These are phyloP conservation scores for Lojkania enalia DNA, from an alignment of 2,329 filamentous ascomycete species.

Conservation along the genomic window DNA sequence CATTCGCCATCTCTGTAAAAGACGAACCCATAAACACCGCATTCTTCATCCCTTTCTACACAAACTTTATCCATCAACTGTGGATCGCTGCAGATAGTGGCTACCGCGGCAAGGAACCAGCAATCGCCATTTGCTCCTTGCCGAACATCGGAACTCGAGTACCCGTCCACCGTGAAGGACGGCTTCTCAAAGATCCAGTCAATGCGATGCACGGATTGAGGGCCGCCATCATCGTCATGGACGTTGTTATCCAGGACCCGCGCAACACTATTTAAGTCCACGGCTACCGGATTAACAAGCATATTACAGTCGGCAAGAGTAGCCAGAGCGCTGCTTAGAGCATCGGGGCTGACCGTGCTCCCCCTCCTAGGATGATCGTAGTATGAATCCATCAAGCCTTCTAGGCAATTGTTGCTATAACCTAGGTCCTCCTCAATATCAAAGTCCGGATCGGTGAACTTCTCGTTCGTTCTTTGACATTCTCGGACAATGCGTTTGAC, in stretches of 20 bases:
- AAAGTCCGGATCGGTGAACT: conserved; percentile 81
- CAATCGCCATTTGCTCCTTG: conserved; percentile 81
- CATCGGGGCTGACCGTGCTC: conserved; percentile 14
- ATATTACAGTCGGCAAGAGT: conserved; percentile 30
- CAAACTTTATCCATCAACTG: conserved; percentile 73
- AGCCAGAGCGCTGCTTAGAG: conserved; percentile 26
- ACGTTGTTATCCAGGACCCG: conserved; percentile 54
- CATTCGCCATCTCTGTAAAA: conserved; percentile 70
- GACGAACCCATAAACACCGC: conserved; percentile 84
- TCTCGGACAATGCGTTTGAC: conserved; percentile 60
- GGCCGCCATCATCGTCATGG: conserved; percentile 17
- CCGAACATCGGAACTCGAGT: conserved; percentile 74
- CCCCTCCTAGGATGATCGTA: conserved; percentile 54
- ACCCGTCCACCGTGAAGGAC: conserved; percentile 75
- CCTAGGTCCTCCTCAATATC: conserved; percentile 76
- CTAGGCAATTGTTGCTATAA: conserved; percentile 35
- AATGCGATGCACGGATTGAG: conserved; percentile 35
- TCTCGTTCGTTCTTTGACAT: conserved; percentile 77
- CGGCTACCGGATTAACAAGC: conserved; percentile 19
- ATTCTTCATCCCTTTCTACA: conserved; percentile 70
- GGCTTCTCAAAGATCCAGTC: conserved; percentile 77
- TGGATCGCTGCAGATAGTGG: conserved; percentile 72
- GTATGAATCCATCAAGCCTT: conserved; percentile 48
- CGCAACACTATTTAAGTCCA: conserved; percentile 58
- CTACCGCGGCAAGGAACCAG: conserved; percentile 81